Conservation (phyloP, 306 rosid genomes). For the Styphnolobium japonicum region DNA sequence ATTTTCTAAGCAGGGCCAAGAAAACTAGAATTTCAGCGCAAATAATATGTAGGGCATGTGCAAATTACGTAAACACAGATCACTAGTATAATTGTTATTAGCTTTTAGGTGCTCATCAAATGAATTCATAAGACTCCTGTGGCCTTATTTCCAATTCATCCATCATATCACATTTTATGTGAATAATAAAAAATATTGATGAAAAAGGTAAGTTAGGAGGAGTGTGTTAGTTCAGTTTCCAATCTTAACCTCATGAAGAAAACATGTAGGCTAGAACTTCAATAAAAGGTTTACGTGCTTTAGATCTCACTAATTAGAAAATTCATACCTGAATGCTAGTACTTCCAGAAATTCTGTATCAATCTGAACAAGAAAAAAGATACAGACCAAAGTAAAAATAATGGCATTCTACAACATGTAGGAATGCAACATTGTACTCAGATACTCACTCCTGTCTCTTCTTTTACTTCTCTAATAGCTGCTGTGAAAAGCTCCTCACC, state of each 20-base stretch:
- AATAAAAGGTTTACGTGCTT: neutral
- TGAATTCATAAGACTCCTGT: neutral
- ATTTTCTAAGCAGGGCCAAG: neutral
- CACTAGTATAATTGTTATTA: neutral
- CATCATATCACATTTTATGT: neutral
- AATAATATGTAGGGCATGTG: neutral
- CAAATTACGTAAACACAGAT: neutral
- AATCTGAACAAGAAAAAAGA: conserved; percentile 33
- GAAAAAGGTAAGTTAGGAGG: neutral
- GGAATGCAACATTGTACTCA: conserved; percentile 13
- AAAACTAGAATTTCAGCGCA: neutral
- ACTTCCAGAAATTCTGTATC: conserved; percentile 51
- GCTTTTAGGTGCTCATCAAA: neutral
- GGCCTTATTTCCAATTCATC: neutral
- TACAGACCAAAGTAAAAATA: conserved; percentile 1
- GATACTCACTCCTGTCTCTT: conserved; percentile 58
- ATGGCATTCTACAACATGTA: neutral
- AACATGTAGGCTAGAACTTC: neutral
- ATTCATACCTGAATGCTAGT: conserved; percentile 46
- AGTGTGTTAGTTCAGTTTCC: neutral
- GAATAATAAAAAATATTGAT: neutral
- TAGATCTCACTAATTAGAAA: neutral
- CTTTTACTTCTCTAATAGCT: conserved; percentile 58
- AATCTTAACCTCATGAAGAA: neutral
- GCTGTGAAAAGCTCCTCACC: conserved; percentile 49